Base-by-base conservation (phyloP, 306 rosid genomes). In the Rosa rugosa region DNA sequence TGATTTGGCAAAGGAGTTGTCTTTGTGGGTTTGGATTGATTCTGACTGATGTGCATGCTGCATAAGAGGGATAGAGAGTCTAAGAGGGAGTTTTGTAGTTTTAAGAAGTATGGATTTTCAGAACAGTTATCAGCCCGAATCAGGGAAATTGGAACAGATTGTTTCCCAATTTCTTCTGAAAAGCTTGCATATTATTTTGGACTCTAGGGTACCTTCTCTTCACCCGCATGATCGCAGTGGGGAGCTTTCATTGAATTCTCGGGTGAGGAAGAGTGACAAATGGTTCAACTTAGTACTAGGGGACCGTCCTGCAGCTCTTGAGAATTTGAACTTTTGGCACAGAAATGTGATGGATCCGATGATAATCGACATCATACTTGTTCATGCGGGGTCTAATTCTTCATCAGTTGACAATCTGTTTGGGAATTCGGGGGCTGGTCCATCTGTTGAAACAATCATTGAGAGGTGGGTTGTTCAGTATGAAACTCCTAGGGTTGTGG, bases 401-500 rank as follows among this genome's bases (percentile, higher is more conserved):
- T 90, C 85, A n/a, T 75, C 81, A 18, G 78, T 72, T 74, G 83
- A 79, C 65, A 80, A 79, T 76, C 71, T 79, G 25, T 64, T 45
- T 47, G 54, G 36, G 34, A 59, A 79, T 46, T 38, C 89, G 0
- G 34, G 70, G 64, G 68, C 16, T 5, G 81, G 81, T 71, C 44
- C 69, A 65, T 75, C 90, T 62, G 81, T 86, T 65, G 96, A 93
- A 87, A 91, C 97, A 1, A 92, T 93, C 60, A 91, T 93, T 80
- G 97, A 93, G 88, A 89, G 97, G 88, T 93, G 97, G 97, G 80
- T 86, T 73, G 88, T 93, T 83, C 97, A 91, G 80, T 93, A 91
- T 75, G 96, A 93, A 77, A 80, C 88, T 76, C 90, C 94, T 16
- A 86, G 84, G 74, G 82, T 59, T 47, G 83, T 82, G 80, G 78